Evolutionary conservation across 768 basidiomycete species (phyloP).

Genomic region (Trametes meyenii): DNA sequence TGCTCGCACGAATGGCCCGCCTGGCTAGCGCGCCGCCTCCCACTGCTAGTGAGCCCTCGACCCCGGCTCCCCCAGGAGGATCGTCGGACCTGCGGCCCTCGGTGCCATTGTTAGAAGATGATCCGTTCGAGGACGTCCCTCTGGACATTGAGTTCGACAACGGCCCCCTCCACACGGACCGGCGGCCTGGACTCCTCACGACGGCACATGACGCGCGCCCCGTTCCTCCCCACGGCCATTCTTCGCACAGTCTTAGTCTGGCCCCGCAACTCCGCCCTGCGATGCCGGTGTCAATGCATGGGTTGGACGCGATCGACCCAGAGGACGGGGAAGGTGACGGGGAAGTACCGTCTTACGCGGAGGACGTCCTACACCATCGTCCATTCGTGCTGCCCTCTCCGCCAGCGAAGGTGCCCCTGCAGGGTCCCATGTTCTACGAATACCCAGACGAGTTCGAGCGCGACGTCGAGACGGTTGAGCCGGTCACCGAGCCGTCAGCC

Average conservation of each 20-base stretch:
- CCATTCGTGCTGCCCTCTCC: slow-evolving; percentile 29
- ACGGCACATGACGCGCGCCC: slow-evolving; percentile 14
- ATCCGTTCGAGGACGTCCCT: slow-evolving; percentile 24
- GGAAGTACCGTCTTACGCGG: slow-evolving; percentile 23
- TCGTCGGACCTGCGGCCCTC: slow-evolving; percentile 22
- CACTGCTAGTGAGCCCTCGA: slow-evolving; percentile 4
- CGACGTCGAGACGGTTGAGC: slow-evolving; percentile 26
- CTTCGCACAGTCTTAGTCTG: slow-evolving; percentile 7
- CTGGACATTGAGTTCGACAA: slow-evolving; percentile 16
- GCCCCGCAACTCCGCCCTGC: background rate
- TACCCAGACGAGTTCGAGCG: slow-evolving; percentile 34
- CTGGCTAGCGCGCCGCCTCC: slow-evolving; percentile 32
- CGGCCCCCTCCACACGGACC: slow-evolving; percentile 3
- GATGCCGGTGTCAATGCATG: background rate
- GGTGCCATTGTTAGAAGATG: slow-evolving; percentile 27
- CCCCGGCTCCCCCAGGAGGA: slow-evolving; percentile 6
- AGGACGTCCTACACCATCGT: slow-evolving; percentile 17
- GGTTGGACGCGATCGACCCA: background rate
- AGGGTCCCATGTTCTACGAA: slow-evolving; percentile 31
- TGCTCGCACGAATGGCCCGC: slow-evolving; percentile 36
- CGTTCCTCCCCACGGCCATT: background rate
- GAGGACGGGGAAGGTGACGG: slow-evolving; percentile 11
- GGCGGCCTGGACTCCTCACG: background rate
- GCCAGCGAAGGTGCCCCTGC: slow-evolving; percentile 27
- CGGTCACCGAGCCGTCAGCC: slow-evolving; percentile 20